Evolutionary conservation across 1,284 basidiomycete species (phyloP), one percentile per base, ranked within the genome.

Genomic region (Gymnopus androsaceus): DNA sequence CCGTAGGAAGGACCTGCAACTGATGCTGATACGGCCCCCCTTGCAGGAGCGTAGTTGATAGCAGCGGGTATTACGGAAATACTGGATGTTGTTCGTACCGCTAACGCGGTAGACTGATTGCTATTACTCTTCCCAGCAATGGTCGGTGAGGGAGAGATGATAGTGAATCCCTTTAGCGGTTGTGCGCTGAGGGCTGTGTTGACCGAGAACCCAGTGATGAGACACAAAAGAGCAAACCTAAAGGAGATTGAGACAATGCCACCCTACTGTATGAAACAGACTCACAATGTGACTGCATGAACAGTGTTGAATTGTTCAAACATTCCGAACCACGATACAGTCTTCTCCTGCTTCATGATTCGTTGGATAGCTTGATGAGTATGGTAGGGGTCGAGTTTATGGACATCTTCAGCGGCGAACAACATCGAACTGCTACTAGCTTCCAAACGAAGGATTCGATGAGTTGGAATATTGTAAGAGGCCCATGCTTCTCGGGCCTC

Each of bases 211-310:
- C 85, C 84, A 52, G 88, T 72, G n/a, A 89, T 75, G 37, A 89
- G 73, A 34, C 85, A 87, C 57, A 89, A 68, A 49, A 89, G 67
- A 0, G 85, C 84, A 58, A 89, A 78, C 48, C 87, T 89, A 27
- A 55, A 59, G 50, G 59, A 46, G 53, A 27, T 27, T 33, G 37
- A 61, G 30, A 51, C 48, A 28, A 30, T 49, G 25, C 12, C 41
- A 40, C 55, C 49, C 30, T 15, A 41, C 33, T 57, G 53, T 46
- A 34, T 48, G 44, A 53, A 55, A 40, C 71, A 23, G 15, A 33
- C 83, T 19, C 73, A 89, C 87, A 89, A 72, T 30, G 84, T 86
- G 51, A 86, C 72, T 28, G 83, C 76, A 62, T 85, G 81, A 38
- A 77, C 73, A 40, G 82, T 25, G 36, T 55, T 55, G n/a, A 76